phyloP scores from a whole-genome alignment of 371 early-diverging fungal genomes.

The Batrachochytrium dendrobatidis region DNA sequence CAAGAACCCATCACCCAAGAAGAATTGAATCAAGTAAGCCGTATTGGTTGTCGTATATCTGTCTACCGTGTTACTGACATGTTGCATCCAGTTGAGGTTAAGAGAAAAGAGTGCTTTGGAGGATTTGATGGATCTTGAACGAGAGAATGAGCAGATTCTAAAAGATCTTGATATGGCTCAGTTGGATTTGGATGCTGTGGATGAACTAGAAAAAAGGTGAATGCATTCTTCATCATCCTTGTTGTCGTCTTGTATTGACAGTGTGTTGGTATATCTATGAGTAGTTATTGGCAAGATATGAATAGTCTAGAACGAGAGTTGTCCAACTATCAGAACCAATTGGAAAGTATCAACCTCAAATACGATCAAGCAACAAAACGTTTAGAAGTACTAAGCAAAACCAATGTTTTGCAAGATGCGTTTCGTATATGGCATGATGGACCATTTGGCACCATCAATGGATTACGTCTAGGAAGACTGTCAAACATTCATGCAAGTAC shows the following conservation, averaged over 20 bases:
- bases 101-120: neutral
- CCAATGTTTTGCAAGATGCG: constrained; percentile 88
- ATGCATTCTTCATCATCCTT: neutral
- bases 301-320: constrained; percentile 62
- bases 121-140: neutral
- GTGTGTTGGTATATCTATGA: neutral
- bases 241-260: neutral
- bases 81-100: neutral
- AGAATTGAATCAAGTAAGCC: constrained; percentile 3
- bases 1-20: constrained; percentile 40
- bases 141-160: neutral
- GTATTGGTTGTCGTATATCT: neutral
- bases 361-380: constrained; percentile 70
- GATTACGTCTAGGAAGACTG: constrained; percentile 81
- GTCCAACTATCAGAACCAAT: constrained; percentile 61
- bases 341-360: constrained; percentile 68
- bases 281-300: constrained; percentile 64
- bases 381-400: constrained; percentile 76
- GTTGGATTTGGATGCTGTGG: constrained; percentile 53
- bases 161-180: constrained; percentile 20
- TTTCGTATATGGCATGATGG: constrained; percentile 83
- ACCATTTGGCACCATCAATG: constrained; percentile 87
- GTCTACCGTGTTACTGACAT: neutral
- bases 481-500: constrained; percentile 56
- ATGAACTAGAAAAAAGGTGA: constrained; percentile 47